Evolutionary conservation across 2,329 filamentous ascomycete species (phyloP).

Genomic region (Aspergillus pseudoterreus): DNA sequence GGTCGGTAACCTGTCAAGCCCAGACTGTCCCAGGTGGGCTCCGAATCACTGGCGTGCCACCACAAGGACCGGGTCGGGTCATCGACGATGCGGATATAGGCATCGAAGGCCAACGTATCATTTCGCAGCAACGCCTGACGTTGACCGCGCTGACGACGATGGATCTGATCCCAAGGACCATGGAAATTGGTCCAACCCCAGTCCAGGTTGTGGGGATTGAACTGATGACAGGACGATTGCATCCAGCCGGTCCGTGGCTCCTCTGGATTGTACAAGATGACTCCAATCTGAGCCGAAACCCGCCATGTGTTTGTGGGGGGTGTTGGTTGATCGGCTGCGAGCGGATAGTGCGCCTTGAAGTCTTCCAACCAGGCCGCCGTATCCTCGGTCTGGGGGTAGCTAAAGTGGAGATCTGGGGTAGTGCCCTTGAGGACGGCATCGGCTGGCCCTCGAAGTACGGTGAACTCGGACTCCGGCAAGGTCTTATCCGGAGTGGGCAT

Average conservation of each 20-base stretch:
- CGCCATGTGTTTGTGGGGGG: conserved; percentile 35
- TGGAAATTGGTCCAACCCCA: conserved; percentile 64
- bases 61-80: conserved; percentile 60
- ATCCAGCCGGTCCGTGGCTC: conserved; percentile 58
- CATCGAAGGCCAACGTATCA: conserved; percentile 60
- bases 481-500: conserved; percentile 36
- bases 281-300: conserved; percentile 57
- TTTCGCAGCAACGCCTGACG: conserved; percentile 57
- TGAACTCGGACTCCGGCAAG: conserved; percentile 38
- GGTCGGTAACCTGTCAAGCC: conserved; percentile 56
- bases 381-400: conserved; percentile 25
- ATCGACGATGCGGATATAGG: conserved; percentile 58
- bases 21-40: conserved; percentile 54
- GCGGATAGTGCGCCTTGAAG: conserved; percentile 26
- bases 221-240: conserved; percentile 57
- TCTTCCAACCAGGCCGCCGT: conserved; percentile 27
- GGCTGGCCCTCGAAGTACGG: conserved; percentile 35
- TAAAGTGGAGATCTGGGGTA: conserved; percentile 30
- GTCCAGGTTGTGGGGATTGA: conserved; percentile 55
- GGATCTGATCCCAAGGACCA: conserved; percentile 56
- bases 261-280: conserved; percentile 61
- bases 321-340: conserved; percentile 9
- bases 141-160: conserved; percentile 54
- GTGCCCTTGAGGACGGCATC: conserved; percentile 31
- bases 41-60: conserved; percentile 55